These are phyloP conservation scores for Heterobasidion parviporum DNA, from an alignment of 1,284 basidiomycete species.

Conservation along the genomic window DNA sequence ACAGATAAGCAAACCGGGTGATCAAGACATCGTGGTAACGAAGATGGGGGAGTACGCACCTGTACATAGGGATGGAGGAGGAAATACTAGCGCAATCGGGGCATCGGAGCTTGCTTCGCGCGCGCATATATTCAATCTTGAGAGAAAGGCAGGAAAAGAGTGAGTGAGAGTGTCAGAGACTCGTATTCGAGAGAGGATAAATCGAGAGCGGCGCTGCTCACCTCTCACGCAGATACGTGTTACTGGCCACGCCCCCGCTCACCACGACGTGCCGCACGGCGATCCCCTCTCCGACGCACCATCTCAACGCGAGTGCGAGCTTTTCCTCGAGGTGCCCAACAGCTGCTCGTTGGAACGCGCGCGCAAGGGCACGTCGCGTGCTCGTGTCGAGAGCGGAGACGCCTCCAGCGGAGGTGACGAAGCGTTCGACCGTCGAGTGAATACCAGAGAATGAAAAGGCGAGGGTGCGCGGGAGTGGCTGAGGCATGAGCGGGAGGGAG, in stretches of 20 bases:
- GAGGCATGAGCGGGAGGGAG: background rate
- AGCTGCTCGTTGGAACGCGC: slow-evolving; percentile 67
- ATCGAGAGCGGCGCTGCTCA: slow-evolving; percentile 16
- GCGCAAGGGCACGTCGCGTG: slow-evolving; percentile 43
- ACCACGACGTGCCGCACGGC: slow-evolving; percentile 58
- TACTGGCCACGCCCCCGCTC: slow-evolving; percentile 89
- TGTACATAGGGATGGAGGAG: slow-evolving; percentile 75
- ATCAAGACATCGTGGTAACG: background rate
- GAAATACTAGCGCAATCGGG: slow-evolving; percentile 44
- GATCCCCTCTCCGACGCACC: slow-evolving; percentile 32
- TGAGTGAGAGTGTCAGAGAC: background rate
- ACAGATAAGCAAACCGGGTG: background rate
- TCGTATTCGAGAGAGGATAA: background rate
- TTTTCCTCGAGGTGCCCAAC: slow-evolving; percentile 73
- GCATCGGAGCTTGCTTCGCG: slow-evolving; percentile 21
- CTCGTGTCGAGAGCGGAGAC: slow-evolving; percentile 25
- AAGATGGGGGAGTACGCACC: slow-evolving; percentile 33
- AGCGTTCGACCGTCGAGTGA: slow-evolving; percentile 55
- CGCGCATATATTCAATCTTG: slow-evolving; percentile 38
- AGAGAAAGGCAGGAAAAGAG: background rate
- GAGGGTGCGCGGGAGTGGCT: slow-evolving; percentile 45
- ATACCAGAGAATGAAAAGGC: slow-evolving; percentile 75
- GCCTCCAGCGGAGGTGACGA: slow-evolving; percentile 32
- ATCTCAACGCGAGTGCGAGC: slow-evolving; percentile 50
- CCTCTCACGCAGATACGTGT: slow-evolving; percentile 60